Conservation (phyloP, 1,284 basidiomycete species). For the Puccinia horiana region DNA sequence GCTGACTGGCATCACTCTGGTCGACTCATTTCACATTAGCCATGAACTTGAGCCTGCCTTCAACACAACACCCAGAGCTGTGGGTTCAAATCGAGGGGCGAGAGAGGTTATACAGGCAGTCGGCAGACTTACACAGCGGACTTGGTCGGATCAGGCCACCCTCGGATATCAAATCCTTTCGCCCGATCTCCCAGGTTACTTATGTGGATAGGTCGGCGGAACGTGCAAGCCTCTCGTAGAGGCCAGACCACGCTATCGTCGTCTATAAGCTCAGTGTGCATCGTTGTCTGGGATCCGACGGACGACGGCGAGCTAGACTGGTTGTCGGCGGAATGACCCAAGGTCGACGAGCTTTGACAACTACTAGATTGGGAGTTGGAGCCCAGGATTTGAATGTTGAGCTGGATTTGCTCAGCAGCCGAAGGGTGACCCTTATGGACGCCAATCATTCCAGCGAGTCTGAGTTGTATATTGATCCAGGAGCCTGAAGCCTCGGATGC, state of each 20-base stretch:
- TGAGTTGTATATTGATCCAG: conserved; percentile 15
- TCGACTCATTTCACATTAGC: neutral
- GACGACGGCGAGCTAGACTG: conserved; percentile 3
- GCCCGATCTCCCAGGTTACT: conserved; percentile 38
- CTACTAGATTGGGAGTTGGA: conserved; percentile 4
- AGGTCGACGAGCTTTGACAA: neutral
- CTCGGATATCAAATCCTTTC: conserved; percentile 26
- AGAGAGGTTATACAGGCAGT: neutral
- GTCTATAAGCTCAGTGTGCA: conserved; percentile 15
- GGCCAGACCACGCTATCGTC: conserved; percentile 34
- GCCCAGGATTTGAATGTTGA: conserved; percentile 18
- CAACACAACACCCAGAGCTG: neutral
- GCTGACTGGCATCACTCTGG: conserved; percentile 43
- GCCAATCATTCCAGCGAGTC: conserved; percentile 29
- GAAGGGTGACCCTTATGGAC: conserved; percentile 39
- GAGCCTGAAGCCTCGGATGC: conserved; percentile 2
- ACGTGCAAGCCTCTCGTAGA: conserved; percentile 43
- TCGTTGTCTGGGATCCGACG: conserved; percentile 1
- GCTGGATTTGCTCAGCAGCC: conserved; percentile 29
- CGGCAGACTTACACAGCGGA: conserved; percentile 37
- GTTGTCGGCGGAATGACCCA: neutral
- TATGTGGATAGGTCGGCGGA: conserved; percentile 41
- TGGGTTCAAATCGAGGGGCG: neutral
- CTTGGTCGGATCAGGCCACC: conserved; percentile 34
- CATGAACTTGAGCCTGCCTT: neutral